Evolutionary conservation across 331 rosid species (phyloP), one percentile per base, ranked within the genome.

Genomic region (Phaseolus coccineus): DNA sequence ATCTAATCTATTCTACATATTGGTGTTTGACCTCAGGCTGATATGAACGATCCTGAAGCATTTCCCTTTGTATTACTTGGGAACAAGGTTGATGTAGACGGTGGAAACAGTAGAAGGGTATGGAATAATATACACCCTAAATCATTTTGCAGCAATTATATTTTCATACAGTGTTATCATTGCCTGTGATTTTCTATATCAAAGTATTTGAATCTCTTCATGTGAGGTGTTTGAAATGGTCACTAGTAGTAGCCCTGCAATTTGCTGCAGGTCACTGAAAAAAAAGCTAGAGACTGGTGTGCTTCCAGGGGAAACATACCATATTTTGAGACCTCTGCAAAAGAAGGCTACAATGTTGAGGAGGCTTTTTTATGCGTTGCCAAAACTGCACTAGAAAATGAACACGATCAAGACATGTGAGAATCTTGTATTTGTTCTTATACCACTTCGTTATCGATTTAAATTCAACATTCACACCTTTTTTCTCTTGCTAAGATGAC

Each of bases 271-370:
- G 91, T 94, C n/a, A 83, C 90, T 0, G 87, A 87, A 69, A 91
- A 76, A 68, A 91, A 83, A 84, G 96, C 93, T 1, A 87, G 85
- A 47, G 96, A 91, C 44, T 94, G 97, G 97, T 92, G 98, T 82
- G 90, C 85, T 76, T 66, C 90, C 0, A 84, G 88, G 69, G 97
- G 97, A 37, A 91, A 87, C 83, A 88, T 94, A 33, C 93, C 98
- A 19, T 91, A 94, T 87, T 90, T 86, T 55, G 96, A 91, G 77
- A 91, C 97, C 14, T 94, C 98, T 1, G 98, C 97, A 3, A 94
- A 92, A 84, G 93, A 94, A 70, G 89, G 86, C 1, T 73, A 79
- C 81, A 90, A 90, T 58, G 86, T 94, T 27, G 94, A 92, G 3
- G 97, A 89, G 46, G 96, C 97, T 16, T 94, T 94, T 81, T 68